A percentile compares a stretch with the other conserved stretches of the same genome.
Conservation (phyloP, 805 yeast genomes). For the Allodekkera sacchari region DNA sequence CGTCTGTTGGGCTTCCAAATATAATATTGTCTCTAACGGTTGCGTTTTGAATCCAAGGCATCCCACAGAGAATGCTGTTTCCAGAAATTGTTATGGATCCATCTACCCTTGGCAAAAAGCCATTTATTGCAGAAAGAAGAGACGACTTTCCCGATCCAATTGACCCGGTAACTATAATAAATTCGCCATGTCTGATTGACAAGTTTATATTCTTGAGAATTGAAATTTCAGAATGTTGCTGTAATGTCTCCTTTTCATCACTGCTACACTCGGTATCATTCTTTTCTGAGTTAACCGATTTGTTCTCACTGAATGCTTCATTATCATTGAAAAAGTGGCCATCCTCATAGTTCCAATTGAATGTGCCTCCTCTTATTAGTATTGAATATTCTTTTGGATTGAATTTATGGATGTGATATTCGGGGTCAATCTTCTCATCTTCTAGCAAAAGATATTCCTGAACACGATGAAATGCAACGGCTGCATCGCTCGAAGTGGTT, state of each 20-base stretch:
- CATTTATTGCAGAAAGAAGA: conserved; percentile 58
- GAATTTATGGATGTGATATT: conserved; percentile 8
- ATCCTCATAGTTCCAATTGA: conserved; percentile 42
- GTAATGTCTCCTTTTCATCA: not conserved
- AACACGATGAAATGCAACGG: conserved; percentile 53
- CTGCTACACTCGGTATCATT: no score
- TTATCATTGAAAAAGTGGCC: no score
- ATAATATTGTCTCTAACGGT: conserved; percentile 67
- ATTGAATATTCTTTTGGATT: conserved; percentile 32
- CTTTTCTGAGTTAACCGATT: no score
- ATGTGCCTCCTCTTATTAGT: conserved; percentile 41
- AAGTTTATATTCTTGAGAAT: conserved; percentile 47
- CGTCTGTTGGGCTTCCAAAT: conserved; percentile 49
- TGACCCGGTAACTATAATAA: conserved; percentile 69
- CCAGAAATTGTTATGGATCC: conserved; percentile 55
- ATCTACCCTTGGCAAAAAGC: conserved; percentile 46
- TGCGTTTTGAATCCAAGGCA: conserved; percentile 81
- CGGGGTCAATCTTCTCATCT: conserved; percentile 24
- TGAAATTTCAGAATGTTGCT: conserved; percentile 20
- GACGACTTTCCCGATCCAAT: conserved; percentile 83
- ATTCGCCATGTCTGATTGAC: conserved; percentile 51
- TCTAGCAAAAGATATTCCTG: conserved; percentile 41
- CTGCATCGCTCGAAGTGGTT: conserved; percentile 61
- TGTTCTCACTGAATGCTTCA: no score
- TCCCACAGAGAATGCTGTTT: conserved; percentile 32